Base-by-base conservation (phyloP, 1,284 basidiomycete genomes). In the Trametes sp. region DNA sequence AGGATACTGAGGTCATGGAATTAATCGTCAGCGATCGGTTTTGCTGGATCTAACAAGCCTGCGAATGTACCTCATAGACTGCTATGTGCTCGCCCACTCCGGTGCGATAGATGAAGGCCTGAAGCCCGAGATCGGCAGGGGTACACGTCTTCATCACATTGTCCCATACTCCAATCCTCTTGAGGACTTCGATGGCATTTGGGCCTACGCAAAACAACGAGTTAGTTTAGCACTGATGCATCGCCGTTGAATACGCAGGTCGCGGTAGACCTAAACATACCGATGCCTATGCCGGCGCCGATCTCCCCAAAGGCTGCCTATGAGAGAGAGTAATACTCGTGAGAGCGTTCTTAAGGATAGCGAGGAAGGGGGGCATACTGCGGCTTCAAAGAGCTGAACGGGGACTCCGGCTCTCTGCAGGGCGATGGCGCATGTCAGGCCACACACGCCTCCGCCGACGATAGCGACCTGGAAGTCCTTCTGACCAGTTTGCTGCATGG, bases 371-470 rank as follows among this genome's bases (percentile, higher is more conserved):
- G 7, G 19, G 57, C 66, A 10, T 58, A 78, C 83, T 45, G 84
- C 80, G 58, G 83, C 78, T 71, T 87, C 85, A 63, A 85, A 87
- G 2, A 87, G 67, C 29, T 82, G 75, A 6, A 82, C 81, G 26
- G 76, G 69, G 23, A 87, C 72, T 0, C 84, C 84, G 1, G 76
- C 74, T 54, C 72, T 76, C 13, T 68, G 59, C 33, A 87, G 74
- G 31, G 75, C 80, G 41, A 82, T 73, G 9, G 84, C 82, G 50
- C 79, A 81, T 2, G 78, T 77, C 21, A 85, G 70, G 14, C 84
- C 84, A 61, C 79, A 81, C 69, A 86, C 80, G n/a, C 85, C 84
- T 24, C 83, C 84, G 33, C 85, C 84, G 2, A 86, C 75, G 35
- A 86, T 78, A 1, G 83, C 83, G 24, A 86, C 78, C 42, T 76